phyloP scores from a whole-genome alignment of 2,329 filamentous ascomycete genomes.

The Monosporascus sp. region DNA sequence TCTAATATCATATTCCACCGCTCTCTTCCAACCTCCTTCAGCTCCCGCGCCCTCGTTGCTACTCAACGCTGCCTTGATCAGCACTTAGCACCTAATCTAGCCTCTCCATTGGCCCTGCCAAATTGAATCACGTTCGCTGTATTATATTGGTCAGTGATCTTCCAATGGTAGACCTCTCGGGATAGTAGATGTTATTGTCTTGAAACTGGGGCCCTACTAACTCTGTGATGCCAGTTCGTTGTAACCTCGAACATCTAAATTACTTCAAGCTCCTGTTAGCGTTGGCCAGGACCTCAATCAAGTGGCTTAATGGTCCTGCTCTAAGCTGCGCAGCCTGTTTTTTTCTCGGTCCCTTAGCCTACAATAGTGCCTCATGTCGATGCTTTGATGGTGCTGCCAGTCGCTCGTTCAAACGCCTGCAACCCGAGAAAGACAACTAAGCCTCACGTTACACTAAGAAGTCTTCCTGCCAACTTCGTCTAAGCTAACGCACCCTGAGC shows the following conservation, averaged over 20 bases:
- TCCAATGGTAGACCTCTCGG: slow-evolving; percentile 21
- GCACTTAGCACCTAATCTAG: slow-evolving; percentile 17
- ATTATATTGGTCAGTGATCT: slow-evolving; percentile 38
- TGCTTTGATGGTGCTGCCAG: slow-evolving; percentile 12
- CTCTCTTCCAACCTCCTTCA: slow-evolving; percentile 16
- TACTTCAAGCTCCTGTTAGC: not conserved
- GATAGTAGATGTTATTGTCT: slow-evolving; percentile 6
- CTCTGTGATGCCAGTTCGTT: slow-evolving; percentile 19
- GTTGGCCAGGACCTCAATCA: not conserved
- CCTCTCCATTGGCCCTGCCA: slow-evolving; percentile 23
- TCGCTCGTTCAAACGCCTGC: slow-evolving; percentile 14
- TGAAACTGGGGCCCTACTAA: slow-evolving; percentile 16
- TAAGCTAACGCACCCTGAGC: not conserved
- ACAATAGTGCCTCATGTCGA: slow-evolving; percentile 11
- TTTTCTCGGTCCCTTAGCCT: slow-evolving; percentile 8
- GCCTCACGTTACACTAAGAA: not conserved
- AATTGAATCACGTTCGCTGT: slow-evolving; percentile 28
- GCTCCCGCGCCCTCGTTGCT: slow-evolving; percentile 16
- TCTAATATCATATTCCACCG: slow-evolving; percentile 18
- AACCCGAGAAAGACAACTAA: not conserved
- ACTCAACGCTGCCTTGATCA: slow-evolving; percentile 12
- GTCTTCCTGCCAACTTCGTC: not conserved
- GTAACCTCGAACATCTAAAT: slow-evolving; percentile 9
- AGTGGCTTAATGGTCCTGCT: slow-evolving; percentile 6
- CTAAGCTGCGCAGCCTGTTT: slow-evolving; percentile 10